These are phyloP conservation scores for Tylopilus subfusipes DNA, from an alignment of 768 basidiomycete genomes.

Conservation along the genomic window DNA sequence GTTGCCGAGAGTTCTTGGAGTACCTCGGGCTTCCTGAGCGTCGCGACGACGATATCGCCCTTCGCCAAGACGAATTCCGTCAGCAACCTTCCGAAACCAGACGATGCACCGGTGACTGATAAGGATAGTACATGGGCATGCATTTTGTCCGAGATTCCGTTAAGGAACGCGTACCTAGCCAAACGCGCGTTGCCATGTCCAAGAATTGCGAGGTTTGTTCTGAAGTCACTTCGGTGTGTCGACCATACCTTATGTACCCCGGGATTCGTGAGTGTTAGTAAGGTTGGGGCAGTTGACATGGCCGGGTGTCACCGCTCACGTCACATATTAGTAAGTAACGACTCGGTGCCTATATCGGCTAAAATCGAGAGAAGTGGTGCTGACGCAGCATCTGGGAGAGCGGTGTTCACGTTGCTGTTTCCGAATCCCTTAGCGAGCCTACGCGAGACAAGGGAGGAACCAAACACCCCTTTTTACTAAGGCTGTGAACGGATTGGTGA, in stretches of 20 bases:
- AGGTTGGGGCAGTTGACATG: too few species aligned
- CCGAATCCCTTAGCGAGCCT: too few species aligned
- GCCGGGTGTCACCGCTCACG: too few species aligned
- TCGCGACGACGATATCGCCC: constrained; percentile 40
- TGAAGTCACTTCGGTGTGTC: background rate
- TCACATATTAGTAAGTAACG: too few species aligned
- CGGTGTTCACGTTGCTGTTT: too few species aligned
- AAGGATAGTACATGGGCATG: background rate
- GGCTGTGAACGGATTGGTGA: too few species aligned
- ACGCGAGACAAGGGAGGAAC: too few species aligned
- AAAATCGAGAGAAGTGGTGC: too few species aligned
- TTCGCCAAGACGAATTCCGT: constrained; percentile 29
- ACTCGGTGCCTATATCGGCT: too few species aligned
- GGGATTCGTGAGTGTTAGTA: background rate
- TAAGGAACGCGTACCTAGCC: background rate
- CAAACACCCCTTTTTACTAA: too few species aligned
- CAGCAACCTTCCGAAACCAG: constrained; percentile 36
- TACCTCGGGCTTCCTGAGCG: constrained; percentile 37
- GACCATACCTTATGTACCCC: background rate
- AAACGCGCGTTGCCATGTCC: constrained; percentile 5
- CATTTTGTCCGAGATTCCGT: too few species aligned
- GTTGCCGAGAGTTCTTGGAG: background rate
- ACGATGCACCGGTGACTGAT: constrained; percentile 38
- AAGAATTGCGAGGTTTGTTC: background rate
- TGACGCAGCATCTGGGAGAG: too few species aligned